phyloP scores from a whole-genome alignment of 2,329 filamentous ascomycete genomes.

The Aspergillus quadrilineatus region DNA sequence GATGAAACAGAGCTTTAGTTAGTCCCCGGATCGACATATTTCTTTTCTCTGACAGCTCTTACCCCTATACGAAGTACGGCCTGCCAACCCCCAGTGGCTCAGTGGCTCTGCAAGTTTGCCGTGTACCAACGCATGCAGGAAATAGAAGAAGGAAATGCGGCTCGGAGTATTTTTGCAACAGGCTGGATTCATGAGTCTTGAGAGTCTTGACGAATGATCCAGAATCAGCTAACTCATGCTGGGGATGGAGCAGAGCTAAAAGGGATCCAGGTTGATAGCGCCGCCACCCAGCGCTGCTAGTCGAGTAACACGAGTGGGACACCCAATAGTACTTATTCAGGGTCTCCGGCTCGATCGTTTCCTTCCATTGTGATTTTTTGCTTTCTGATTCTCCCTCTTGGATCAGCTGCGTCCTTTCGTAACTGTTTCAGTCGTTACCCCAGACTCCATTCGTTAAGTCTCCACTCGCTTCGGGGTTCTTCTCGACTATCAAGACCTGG shows the following conservation, averaged over 20 bases:
- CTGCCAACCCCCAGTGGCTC: no score
- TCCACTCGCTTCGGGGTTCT: neutral
- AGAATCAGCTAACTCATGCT: neutral
- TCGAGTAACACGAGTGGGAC: slow-evolving; percentile 19
- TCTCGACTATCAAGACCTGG: neutral
- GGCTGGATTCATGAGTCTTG: neutral
- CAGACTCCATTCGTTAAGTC: slow-evolving; percentile 7
- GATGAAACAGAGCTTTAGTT: slow-evolving; percentile 9
- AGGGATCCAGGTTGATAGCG: slow-evolving; percentile 18
- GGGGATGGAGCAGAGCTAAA: slow-evolving; percentile 16
- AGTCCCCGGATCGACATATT: slow-evolving; percentile 20
- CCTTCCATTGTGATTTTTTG: slow-evolving; percentile 2
- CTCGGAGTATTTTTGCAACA: slow-evolving; percentile 6
- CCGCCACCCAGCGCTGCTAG: slow-evolving; percentile 22
- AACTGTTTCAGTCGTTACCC: slow-evolving; percentile 1
- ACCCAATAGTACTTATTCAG: slow-evolving; percentile 19
- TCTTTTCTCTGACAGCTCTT: slow-evolving; percentile 1
- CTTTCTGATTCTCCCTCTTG: neutral
- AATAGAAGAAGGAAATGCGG: neutral
- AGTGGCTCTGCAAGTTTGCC: neutral
- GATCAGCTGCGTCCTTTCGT: neutral
- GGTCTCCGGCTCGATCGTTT: slow-evolving; percentile 6
- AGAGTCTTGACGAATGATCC: neutral
- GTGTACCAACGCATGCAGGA: neutral
- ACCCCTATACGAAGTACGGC: neutral